Conservation (phyloP, 1,139 yeast species). For the Suhomyces ambrosiae region DNA sequence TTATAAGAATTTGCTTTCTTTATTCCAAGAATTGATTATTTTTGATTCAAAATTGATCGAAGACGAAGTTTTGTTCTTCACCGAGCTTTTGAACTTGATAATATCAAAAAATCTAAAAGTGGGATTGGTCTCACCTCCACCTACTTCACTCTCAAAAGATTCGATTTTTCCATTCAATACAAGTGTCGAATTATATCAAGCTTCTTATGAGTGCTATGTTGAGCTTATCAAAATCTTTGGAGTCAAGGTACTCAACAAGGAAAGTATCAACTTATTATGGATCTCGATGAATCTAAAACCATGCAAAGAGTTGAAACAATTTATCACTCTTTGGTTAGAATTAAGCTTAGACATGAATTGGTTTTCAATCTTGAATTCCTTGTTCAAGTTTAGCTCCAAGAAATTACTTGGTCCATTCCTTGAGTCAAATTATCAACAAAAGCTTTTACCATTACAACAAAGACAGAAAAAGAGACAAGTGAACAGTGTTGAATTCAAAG, state of each 20-base stretch:
- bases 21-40: constrained; percentile 44
- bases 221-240: constrained; percentile 46
- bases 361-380: constrained; percentile 43
- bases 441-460: constrained; percentile 46
- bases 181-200: constrained; percentile 36
- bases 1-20: constrained; percentile 28
- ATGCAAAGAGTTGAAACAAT: constrained; percentile 35
- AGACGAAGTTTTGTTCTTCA: constrained; percentile 34
- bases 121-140: constrained; percentile 36
- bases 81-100: constrained; percentile 34
- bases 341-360: constrained; percentile 39
- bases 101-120: constrained; percentile 42
- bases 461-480: constrained; percentile 44
- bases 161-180: constrained; percentile 45
- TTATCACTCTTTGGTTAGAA: constrained; percentile 46
- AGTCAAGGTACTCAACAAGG: constrained; percentile 33
- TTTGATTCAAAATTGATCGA: constrained; percentile 42
- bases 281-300: constrained; percentile 47
- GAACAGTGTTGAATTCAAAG: constrained; percentile 38
- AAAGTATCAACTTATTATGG: constrained; percentile 44
- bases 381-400: constrained; percentile 41
- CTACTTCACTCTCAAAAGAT: constrained; percentile 39
- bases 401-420: constrained; percentile 43
- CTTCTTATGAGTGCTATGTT: constrained; percentile 43
- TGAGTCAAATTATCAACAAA: constrained; percentile 43